Base-by-base conservation (phyloP, 352 stramenopile species). In the Plasmopara viticola region DNA sequence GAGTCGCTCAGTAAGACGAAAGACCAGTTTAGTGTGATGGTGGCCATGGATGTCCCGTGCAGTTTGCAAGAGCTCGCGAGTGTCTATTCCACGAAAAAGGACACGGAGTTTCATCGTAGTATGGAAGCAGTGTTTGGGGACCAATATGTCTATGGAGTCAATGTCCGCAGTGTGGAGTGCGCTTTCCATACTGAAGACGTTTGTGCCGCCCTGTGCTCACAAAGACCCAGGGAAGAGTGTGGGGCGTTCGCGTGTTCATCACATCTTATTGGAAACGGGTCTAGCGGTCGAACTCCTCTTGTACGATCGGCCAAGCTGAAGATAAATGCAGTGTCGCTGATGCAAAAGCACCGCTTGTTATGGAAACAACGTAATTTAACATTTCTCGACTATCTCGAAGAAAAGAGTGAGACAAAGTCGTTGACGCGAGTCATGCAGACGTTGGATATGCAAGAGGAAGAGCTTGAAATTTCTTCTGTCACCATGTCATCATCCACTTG, bases 61-160 rank as follows among this genome's bases (percentile, higher is more conserved):
- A 79, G 66, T 49, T 53, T 87, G 31, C 59, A 64, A 30, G 76
- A 87, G 45, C 70, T 87, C 43, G 78, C 82, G 73, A 67, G 55
- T 56, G 71, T 83, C 12, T 68, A 83, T 40, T 63, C 77, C 5
- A 83, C 74, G 6, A 64, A 77, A 48, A 64, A 70, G 14, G 51
- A 47, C 5, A 30, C 54, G 13, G 70, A 84, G 48, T 86, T 86
- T 35, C 77, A 87, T 48, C 70, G 68, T 44, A 74, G 67, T 50
- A 87, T 87, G 77, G 65, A 67, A 30, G 74, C 72, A 30, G 44
- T 87, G 48, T 87, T 86, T 51, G 77, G 74, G 9, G 68, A 77
- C 28, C 61, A 73, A 48, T 87, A 87, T 42, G 67, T 86, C 40
- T 80, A 76, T 29, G 77, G 77, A 0, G 47, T 78, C 10, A 74